phyloP scores from a whole-genome alignment of 75 land plant species.

The Picea glauca region DNA sequence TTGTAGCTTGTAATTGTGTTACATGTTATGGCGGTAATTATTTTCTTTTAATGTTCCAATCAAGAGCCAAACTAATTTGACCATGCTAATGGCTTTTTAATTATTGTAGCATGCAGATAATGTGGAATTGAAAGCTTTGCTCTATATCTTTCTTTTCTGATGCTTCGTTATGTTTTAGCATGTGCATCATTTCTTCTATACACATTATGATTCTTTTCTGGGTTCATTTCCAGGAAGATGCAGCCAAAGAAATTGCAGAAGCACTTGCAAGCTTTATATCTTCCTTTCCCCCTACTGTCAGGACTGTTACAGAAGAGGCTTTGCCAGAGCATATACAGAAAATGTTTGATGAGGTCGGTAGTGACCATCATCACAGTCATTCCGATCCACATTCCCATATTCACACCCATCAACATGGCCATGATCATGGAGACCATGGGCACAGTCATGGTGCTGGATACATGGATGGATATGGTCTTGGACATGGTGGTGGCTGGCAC shows the following conservation, averaged over 20 bases:
- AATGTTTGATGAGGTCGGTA: slow-evolving; percentile 31
- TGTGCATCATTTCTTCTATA: background rate
- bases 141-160: background rate
- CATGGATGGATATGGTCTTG: slow-evolving; percentile 47
- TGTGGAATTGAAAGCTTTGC: background rate
- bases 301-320: slow-evolving; percentile 28
- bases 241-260: slow-evolving; percentile 36
- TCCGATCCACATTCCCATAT: slow-evolving; percentile 10
- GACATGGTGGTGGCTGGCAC: slow-evolving; percentile 30
- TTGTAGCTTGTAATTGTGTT: too few relatives aligned
- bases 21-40: too few relatives aligned
- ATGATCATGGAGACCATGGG: slow-evolving; percentile 21
- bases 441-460: slow-evolving; percentile 28
- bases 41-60: too few relatives aligned
- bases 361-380: slow-evolving; percentile 20
- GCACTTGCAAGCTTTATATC: slow-evolving; percentile 34
- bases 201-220: slow-evolving; percentile 5
- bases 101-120: background rate
- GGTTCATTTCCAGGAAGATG: slow-evolving; percentile 35
- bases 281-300: slow-evolving; percentile 40
- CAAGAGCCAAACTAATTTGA: background rate
- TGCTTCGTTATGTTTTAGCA: background rate
- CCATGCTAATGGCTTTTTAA: background rate
- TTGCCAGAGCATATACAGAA: slow-evolving; percentile 40
- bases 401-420: slow-evolving; percentile 17